Conservation (phyloP, 305 asterid genomes). For the Fraxinus nigra region DNA sequence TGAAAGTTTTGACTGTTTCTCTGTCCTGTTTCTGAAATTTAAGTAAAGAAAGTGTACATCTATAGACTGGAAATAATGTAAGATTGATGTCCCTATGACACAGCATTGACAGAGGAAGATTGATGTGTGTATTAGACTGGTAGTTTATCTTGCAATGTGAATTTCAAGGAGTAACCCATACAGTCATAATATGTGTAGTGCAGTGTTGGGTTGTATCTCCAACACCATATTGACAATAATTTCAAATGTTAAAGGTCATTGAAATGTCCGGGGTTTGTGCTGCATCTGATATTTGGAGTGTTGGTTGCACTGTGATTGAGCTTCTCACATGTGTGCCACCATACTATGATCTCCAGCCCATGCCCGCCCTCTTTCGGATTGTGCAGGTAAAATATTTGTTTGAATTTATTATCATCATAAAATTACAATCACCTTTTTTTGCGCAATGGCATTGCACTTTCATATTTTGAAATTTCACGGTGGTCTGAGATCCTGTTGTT, state of each 20-base stretch:
- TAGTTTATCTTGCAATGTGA: constrained; percentile 1
- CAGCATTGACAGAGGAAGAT: not conserved
- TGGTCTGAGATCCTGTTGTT: constrained; percentile 2
- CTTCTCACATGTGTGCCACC: constrained; percentile 98
- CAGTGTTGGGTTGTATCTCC: not conserved
- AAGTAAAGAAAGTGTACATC: not conserved
- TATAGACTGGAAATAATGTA: not conserved
- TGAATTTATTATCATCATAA: not conserved
- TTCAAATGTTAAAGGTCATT: constrained; percentile 63
- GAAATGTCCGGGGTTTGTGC: constrained; percentile 99
- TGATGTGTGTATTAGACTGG: not conserved
- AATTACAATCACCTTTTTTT: not conserved
- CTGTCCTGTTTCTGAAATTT: not conserved
- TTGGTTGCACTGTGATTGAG: constrained; percentile 98
- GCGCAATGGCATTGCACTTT: constrained; percentile 18
- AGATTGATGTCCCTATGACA: not conserved
- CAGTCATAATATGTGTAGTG: constrained; percentile 5
- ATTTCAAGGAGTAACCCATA: not conserved
- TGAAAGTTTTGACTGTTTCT: not conserved
- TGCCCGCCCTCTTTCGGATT: constrained; percentile 98
- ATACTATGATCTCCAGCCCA: constrained; percentile 95
- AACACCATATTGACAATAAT: constrained; percentile 20
- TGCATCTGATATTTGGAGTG: constrained; percentile 99
- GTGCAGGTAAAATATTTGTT: constrained; percentile 69
- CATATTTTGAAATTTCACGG: constrained; percentile 9